Conservation (phyloP, 116 monocot genomes). For the Cymodocea nodosa region DNA sequence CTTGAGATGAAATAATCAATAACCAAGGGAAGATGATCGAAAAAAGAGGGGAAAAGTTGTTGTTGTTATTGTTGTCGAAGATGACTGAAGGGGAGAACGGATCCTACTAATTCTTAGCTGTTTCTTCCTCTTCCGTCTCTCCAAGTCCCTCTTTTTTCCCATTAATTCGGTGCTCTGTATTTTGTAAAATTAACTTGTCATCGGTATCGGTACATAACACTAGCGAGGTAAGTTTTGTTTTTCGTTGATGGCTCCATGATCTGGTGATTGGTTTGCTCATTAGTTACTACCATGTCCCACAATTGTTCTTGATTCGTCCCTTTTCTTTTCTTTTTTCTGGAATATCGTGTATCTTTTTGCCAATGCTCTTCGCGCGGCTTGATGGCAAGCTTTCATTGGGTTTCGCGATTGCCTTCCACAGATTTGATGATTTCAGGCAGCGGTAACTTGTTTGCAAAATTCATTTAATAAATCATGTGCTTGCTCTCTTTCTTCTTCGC, state of each 20-base stretch:
- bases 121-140: not conserved
- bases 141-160: not conserved
- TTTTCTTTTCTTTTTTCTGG: too few relatives aligned
- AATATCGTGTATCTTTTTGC: too few relatives aligned
- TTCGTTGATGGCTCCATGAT: not conserved
- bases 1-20: not conserved
- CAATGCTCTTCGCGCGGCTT: too few relatives aligned
- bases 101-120: not conserved
- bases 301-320: too few relatives aligned
- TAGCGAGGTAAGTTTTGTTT: not conserved
- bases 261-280: not conserved
- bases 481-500: too few relatives aligned
- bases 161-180: not conserved
- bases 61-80: not conserved
- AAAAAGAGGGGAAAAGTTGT: not conserved
- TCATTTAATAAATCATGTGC: too few relatives aligned
- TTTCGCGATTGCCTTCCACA: too few relatives aligned
- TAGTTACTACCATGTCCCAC: not conserved
- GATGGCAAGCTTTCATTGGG: too few relatives aligned
- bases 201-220: not conserved
- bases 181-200: slow-evolving; percentile 6
- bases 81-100: not conserved
- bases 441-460: too few relatives aligned
- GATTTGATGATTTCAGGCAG: too few relatives aligned
- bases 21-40: not conserved